Percentiles rank a stretch among this genome's conserved stretches.
Conservation (phyloP, 495 filamentous ascomycete genomes). For the Talaromyces proteolyticus region DNA sequence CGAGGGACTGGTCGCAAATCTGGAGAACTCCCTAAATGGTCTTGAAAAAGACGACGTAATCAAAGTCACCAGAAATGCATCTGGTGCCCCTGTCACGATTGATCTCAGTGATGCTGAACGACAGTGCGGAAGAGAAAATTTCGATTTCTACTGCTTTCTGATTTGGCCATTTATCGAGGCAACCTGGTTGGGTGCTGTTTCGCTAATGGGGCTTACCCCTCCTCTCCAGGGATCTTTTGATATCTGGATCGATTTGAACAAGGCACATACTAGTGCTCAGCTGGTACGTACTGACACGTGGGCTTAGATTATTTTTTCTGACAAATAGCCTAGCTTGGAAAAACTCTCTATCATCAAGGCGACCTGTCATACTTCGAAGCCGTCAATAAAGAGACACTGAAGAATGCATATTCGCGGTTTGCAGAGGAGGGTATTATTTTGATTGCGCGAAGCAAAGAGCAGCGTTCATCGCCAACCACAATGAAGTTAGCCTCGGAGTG, state of each 20-base stretch:
- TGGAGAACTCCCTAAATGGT: constrained; percentile 68
- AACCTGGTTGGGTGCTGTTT: constrained; percentile 82
- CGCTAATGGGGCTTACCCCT: constrained; percentile 78
- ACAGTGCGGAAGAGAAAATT: constrained; percentile 78
- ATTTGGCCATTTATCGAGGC: constrained; percentile 98
- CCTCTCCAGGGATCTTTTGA: constrained; percentile 53
- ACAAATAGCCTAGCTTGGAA: constrained; percentile 63
- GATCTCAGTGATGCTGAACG: constrained; percentile 75
- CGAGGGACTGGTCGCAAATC: constrained; percentile 70
- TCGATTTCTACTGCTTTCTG: constrained; percentile 96
- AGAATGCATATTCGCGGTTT: constrained; percentile 84
- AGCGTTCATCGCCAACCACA: constrained; percentile 47
- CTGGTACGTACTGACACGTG: constrained; percentile 45
- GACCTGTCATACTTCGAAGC: constrained; percentile 96
- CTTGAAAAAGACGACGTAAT: constrained; percentile 82
- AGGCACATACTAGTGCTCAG: constrained; percentile 78
- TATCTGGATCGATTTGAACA: constrained; percentile 71
- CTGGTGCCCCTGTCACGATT: constrained; percentile 52
- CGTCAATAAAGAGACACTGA: constrained; percentile 94
- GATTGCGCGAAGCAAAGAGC: constrained; percentile 55
- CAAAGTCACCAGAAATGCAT: constrained; percentile 51
- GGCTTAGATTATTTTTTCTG: constrained; percentile 8
- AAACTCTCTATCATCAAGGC: constrained; percentile 96
- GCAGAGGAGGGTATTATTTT: constrained; percentile 86
- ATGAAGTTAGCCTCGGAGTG: constrained; percentile 72